phyloP scores from a whole-genome alignment of 2,329 filamentous ascomycete genomes.

The Emmonsia crescens region DNA sequence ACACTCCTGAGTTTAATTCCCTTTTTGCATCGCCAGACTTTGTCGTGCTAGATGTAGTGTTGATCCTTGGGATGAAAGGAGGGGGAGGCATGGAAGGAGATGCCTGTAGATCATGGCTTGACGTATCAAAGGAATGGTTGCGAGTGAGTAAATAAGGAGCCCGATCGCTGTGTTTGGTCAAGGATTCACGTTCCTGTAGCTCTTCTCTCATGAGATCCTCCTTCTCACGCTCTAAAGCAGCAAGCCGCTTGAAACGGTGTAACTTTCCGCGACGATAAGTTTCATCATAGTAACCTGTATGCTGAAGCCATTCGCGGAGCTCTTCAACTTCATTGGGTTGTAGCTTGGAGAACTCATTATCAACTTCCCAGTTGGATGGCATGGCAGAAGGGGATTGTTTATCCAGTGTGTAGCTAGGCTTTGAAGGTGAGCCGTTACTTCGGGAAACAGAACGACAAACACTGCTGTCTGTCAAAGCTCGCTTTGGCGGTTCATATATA shows the following conservation, averaged over 20 bases:
- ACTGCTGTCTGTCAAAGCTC: background rate
- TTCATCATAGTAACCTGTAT: conserved; percentile 25
- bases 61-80: background rate
- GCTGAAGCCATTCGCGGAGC: conserved; percentile 26
- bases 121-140: background rate
- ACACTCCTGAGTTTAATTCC: background rate
- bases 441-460: background rate
- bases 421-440: background rate
- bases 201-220: conserved; percentile 13
- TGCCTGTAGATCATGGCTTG: background rate
- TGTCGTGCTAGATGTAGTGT: background rate
- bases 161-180: conserved; percentile 3
- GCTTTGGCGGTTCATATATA: conserved; percentile 8
- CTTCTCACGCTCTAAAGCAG: conserved; percentile 23
- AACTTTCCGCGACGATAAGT: conserved; percentile 21
- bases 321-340: conserved; percentile 14
- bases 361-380: background rate
- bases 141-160: background rate
- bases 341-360: conserved; percentile 12
- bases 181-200: conserved; percentile 10
- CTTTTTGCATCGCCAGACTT: background rate
- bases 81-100: conserved; percentile 3
- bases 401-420: background rate
- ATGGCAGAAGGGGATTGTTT: background rate
- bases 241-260: conserved; percentile 16